Conservation (phyloP, 202 grass and related monocot species). For the Setaria italica region DNA sequence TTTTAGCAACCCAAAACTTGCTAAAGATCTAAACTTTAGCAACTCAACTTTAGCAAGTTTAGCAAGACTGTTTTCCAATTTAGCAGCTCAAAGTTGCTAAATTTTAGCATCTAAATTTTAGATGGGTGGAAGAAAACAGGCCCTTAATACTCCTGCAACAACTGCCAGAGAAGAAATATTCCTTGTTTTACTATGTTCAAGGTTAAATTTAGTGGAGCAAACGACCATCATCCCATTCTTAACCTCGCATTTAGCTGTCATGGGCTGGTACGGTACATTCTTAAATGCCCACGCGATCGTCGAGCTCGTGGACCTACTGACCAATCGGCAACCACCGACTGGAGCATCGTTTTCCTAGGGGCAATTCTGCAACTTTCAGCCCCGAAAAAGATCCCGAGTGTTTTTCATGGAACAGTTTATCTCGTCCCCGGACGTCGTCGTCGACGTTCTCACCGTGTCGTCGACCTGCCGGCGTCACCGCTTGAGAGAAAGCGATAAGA, state of each 20-base stretch:
- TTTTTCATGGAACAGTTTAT: not conserved
- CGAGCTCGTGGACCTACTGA: not conserved
- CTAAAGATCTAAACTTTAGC: too few species aligned
- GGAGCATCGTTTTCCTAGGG: not conserved
- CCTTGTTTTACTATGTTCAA: not conserved
- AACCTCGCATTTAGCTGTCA: not conserved
- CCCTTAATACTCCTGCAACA: too few species aligned
- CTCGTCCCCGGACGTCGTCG: not conserved
- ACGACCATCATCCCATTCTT: too few species aligned
- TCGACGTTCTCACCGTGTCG: not conserved
- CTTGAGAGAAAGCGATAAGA: not conserved
- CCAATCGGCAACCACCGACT: not conserved
- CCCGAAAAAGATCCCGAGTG: not conserved
- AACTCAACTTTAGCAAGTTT: too few species aligned
- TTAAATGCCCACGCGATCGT: not conserved
- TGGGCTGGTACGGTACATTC: not conserved
- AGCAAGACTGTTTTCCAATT: too few species aligned
- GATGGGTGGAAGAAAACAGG: too few species aligned
- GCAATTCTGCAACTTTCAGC: not conserved
- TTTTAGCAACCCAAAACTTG: too few species aligned
- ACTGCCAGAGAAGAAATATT: too few species aligned
- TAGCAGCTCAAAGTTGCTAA: too few species aligned
- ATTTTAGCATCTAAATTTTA: too few species aligned
- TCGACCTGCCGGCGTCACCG: not conserved
- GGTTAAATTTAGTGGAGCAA: too few species aligned